Conservation (phyloP, 805 yeast species). For the Saturnispora bothae region DNA sequence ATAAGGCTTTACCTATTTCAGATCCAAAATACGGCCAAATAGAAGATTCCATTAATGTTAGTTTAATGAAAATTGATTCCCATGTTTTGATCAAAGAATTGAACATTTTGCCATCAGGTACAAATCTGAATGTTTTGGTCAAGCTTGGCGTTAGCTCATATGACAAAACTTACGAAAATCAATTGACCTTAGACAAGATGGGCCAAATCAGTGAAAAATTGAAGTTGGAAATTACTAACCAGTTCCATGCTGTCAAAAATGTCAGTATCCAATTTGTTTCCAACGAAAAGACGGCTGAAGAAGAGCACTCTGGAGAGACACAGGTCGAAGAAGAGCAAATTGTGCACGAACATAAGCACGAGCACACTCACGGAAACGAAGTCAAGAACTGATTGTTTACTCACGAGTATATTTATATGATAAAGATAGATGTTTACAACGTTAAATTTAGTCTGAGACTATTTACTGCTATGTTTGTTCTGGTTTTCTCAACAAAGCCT, state of each 20-base stretch:
- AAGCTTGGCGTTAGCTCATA: conserved; percentile 23
- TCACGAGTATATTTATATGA: too few species aligned
- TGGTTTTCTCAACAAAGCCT: too few species aligned
- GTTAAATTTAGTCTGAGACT: too few species aligned
- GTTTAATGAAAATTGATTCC: conserved; percentile 25
- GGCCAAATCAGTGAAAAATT: conserved; percentile 22
- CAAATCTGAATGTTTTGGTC: conserved; percentile 35
- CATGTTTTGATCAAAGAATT: conserved; percentile 29
- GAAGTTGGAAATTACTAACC: conserved; percentile 22
- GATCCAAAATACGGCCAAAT: conserved; percentile 40
- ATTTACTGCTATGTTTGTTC: too few species aligned
- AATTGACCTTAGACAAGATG: conserved; percentile 26
- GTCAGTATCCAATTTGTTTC: conserved; percentile 27
- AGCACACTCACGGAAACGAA: too few species aligned
- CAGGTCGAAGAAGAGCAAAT: not conserved
- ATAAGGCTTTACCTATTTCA: conserved; percentile 46
- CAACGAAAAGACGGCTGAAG: conserved; percentile 8
- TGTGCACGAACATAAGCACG: not conserved
- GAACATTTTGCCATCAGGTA: conserved; percentile 43
- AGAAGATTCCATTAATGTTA: conserved; percentile 27
- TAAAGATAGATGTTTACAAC: too few species aligned
- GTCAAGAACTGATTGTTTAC: too few species aligned
- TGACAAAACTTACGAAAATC: conserved; percentile 22
- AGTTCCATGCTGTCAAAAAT: conserved; percentile 27
- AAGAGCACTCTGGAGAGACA: conserved; percentile 3